Evolutionary conservation across 1,284 basidiomycete species (phyloP).

Genomic region (Xerocomus minutiporus): DNA sequence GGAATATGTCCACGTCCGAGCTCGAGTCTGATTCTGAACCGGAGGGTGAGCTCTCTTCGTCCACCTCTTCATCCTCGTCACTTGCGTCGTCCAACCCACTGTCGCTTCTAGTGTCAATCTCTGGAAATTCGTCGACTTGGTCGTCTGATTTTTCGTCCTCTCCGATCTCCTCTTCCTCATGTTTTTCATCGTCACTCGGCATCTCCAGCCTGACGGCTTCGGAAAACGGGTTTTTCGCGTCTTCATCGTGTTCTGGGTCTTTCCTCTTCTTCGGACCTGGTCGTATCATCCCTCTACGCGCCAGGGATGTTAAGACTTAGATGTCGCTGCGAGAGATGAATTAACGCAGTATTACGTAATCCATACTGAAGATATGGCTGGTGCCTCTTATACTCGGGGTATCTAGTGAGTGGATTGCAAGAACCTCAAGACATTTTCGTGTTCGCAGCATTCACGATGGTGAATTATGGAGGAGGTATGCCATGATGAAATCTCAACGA

Average conservation of each 20-base stretch:
- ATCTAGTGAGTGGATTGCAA: neutral
- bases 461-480: conserved; percentile 70
- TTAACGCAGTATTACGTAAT: neutral
- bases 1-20: conserved; percentile 46
- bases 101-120: conserved; percentile 27
- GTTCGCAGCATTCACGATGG: conserved; percentile 41
- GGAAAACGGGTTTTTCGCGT: conserved; percentile 30
- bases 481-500: conserved; percentile 12
- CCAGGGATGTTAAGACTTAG: neutral
- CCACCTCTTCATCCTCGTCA: conserved; percentile 30
- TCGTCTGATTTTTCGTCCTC: conserved; percentile 41
- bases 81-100: conserved; percentile 45
- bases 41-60: conserved; percentile 25
- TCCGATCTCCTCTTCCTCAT: conserved; percentile 28
- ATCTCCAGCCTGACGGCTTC: conserved; percentile 56
- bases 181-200: conserved; percentile 65
- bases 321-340: neutral
- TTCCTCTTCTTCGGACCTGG: conserved; percentile 50
- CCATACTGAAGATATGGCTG: neutral
- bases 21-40: conserved; percentile 29
- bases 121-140: conserved; percentile 43
- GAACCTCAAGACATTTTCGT: neutral
- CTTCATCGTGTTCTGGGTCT: conserved; percentile 35
- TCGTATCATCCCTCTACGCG: conserved; percentile 23
- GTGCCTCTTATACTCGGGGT: neutral